Conservation (phyloP, 2,329 filamentous ascomycete genomes). For the Rasamsonia emersonii region DNA sequence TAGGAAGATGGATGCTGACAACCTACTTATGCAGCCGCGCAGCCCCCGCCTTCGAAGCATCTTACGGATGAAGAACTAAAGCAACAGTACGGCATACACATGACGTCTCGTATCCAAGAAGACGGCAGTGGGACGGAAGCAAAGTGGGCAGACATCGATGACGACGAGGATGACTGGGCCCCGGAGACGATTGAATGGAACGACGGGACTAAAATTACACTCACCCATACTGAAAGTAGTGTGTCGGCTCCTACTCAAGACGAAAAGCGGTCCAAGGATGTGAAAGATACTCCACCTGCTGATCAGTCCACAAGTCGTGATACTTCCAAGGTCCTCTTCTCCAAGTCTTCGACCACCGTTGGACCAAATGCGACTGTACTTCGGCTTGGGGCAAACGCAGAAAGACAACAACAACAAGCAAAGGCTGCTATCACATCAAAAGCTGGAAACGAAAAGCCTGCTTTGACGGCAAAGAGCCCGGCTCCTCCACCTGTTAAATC, state of each 20-base stretch:
- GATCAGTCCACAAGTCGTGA: slow-evolving; percentile 18
- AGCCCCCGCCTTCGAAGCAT: slow-evolving; percentile 52
- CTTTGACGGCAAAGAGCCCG: slow-evolving; percentile 36
- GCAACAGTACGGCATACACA: slow-evolving; percentile 59
- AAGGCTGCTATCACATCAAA: slow-evolving; percentile 39
- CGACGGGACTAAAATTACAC: slow-evolving; percentile 57
- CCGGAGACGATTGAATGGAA: slow-evolving; percentile 62
- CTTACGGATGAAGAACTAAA: slow-evolving; percentile 61
- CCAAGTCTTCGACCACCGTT: slow-evolving; percentile 35
- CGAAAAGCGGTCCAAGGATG: slow-evolving; percentile 13
- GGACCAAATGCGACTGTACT: slow-evolving; percentile 44
- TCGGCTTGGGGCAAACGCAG: slow-evolving; percentile 38
- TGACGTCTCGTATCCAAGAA: slow-evolving; percentile 56
- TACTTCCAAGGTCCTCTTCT: slow-evolving; percentile 17
- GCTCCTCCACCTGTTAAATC: slow-evolving; percentile 68
- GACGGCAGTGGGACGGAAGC: slow-evolving; percentile 54
- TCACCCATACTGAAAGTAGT: slow-evolving; percentile 38
- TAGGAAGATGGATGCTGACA: slow-evolving; percentile 12
- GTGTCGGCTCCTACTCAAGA: slow-evolving; percentile 13
- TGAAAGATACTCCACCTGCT: slow-evolving; percentile 10
- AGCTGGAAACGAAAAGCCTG: slow-evolving; percentile 46
- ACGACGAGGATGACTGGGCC: slow-evolving; percentile 61
- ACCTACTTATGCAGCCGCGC: slow-evolving; percentile 33
- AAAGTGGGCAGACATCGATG: slow-evolving; percentile 63
- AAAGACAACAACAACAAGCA: slow-evolving; percentile 29